phyloP scores from a whole-genome alignment of 805 yeast species.

The Cyberlindnera mycetangii region DNA sequence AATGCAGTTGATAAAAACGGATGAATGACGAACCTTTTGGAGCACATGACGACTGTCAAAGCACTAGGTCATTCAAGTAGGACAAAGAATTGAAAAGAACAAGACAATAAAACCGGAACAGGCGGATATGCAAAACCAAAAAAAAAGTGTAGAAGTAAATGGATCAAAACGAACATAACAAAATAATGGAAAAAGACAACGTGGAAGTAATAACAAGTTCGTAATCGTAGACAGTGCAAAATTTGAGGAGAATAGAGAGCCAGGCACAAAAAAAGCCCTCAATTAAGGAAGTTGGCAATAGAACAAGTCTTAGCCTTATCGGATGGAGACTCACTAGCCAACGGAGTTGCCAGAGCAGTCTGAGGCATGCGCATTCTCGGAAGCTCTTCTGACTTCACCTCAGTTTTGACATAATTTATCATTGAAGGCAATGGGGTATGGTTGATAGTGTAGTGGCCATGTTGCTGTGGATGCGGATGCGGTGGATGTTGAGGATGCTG shows the following conservation, averaged over 20 bases:
- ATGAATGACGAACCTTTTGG: too few species aligned
- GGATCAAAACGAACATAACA: not conserved
- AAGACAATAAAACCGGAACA: not conserved
- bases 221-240: not conserved
- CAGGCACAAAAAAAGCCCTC: too few species aligned
- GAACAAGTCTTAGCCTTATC: constrained; percentile 11
- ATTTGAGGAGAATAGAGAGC: too few species aligned
- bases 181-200: not conserved
- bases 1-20: too few species aligned
- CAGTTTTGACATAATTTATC: not conserved
- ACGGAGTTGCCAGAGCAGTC: not conserved
- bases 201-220: not conserved
- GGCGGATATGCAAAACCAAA: not conserved
- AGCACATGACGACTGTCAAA: too few species aligned
- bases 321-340: constrained; percentile 2
- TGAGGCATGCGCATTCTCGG: constrained; percentile 1
- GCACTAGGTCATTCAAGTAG: not conserved
- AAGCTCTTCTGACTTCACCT: not conserved
- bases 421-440: not conserved
- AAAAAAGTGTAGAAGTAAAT: not conserved
- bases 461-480: not conserved
- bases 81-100: not conserved
- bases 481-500: constrained; percentile 13
- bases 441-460: not conserved
- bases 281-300: not conserved